Conservation (phyloP, 257 asterid species). For the Striga asiatica region DNA sequence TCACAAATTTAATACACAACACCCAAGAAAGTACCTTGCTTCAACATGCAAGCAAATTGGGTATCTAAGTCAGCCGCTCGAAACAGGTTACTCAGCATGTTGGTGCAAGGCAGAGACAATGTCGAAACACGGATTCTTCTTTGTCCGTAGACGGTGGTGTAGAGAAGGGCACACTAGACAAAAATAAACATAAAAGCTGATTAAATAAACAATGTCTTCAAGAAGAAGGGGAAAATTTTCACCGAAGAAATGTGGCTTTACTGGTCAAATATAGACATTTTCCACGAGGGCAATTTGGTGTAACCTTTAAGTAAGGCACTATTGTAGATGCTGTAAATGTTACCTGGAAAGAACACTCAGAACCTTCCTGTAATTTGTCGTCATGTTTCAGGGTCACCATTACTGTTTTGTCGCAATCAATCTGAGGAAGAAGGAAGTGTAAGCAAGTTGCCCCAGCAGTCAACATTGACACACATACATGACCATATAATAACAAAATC, state of each 20-base stretch:
- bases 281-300: slow-evolving; percentile 1
- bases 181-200: slow-evolving; percentile 16
- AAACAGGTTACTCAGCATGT: slow-evolving; percentile 79
- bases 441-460: slow-evolving; percentile 2
- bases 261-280: background rate
- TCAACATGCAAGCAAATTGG: slow-evolving; percentile 78
- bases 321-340: slow-evolving; percentile 7
- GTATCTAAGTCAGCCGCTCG: slow-evolving; percentile 96
- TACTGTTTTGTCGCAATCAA: slow-evolving; percentile 94
- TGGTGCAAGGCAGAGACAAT: slow-evolving; percentile 86
- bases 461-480: slow-evolving; percentile 1
- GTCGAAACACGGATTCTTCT: slow-evolving; percentile 97
- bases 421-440: slow-evolving; percentile 32
- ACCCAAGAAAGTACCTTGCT: slow-evolving; percentile 54
- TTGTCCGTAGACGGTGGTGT: slow-evolving; percentile 91
- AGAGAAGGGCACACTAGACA: slow-evolving; percentile 86
- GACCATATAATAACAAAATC: too few species aligned
- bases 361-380: slow-evolving; percentile 93
- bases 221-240: background rate
- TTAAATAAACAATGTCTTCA: slow-evolving; percentile 9
- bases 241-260: slow-evolving; percentile 1
- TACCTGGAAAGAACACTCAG: slow-evolving; percentile 97
- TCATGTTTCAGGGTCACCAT: slow-evolving; percentile 92
- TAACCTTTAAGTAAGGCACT: background rate
- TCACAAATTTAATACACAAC: background rate